These are phyloP conservation scores for Aureobasidium subglaciale DNA, from an alignment of 2,329 filamentous ascomycete genomes.

Conservation along the genomic window DNA sequence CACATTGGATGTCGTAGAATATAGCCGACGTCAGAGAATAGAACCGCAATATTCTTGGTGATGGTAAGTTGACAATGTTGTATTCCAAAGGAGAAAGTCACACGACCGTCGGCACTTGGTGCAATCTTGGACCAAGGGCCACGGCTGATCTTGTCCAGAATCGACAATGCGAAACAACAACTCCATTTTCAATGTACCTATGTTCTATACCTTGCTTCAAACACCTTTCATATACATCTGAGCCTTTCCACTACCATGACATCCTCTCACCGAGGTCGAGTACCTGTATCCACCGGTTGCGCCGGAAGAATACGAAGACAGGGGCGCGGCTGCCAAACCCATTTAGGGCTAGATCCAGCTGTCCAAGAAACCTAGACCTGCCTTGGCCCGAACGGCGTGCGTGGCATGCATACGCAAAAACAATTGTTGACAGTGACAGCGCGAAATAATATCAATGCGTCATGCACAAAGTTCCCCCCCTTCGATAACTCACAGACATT, in stretches of 20 bases:
- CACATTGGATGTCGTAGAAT: too few species aligned
- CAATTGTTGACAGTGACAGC: neutral
- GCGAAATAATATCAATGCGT: neutral
- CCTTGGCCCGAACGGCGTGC: neutral
- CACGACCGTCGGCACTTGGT: neutral
- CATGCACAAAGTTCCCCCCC: neutral
- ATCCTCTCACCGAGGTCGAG: too few species aligned
- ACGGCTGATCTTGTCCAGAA: neutral
- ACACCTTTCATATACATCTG: neutral
- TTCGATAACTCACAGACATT: neutral
- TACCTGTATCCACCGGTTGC: neutral
- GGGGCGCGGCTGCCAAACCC: constrained; percentile 1
- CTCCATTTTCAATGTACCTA: neutral
- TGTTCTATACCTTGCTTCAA: neutral
- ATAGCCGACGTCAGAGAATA: too few species aligned
- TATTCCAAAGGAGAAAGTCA: neutral
- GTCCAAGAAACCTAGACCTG: constrained; percentile 5
- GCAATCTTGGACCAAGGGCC: neutral
- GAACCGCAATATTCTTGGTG: too few species aligned
- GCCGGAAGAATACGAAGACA: neutral
- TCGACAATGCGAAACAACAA: neutral
- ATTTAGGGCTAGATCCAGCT: neutral
- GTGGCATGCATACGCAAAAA: constrained; percentile 8
- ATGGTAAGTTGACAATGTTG: too few species aligned
- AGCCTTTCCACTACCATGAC: neutral